phyloP scores from a whole-genome alignment of 164 flowering plant species.

The Vitis rupestris region DNA sequence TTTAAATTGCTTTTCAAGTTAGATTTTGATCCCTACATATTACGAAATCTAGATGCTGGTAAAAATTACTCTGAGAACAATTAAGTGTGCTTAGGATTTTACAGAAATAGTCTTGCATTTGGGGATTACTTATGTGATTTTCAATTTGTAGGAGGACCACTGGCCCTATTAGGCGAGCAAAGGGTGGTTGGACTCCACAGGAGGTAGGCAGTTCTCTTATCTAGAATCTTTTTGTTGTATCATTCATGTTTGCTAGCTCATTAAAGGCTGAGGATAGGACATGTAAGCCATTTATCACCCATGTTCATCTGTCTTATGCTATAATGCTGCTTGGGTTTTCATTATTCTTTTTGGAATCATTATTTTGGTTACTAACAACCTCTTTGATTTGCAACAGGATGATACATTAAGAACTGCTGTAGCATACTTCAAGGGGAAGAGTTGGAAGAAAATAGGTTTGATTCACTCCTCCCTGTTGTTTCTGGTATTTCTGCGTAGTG shows the following conservation, averaged over 20 bases:
- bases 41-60: neutral
- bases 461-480: conserved; percentile 10
- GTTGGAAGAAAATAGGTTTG: conserved; percentile 97
- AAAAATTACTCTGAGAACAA: neutral
- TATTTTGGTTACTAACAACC: neutral
- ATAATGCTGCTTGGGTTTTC: neutral
- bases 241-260: neutral
- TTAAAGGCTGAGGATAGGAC: too few species aligned
- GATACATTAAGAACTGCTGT: conserved; percentile 86
- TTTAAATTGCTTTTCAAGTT: neutral
- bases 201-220: conserved; percentile 55
- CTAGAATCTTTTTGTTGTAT: neutral
- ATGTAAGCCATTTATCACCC: neutral
- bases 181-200: conserved; percentile 95
- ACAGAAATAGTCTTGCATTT: neutral
- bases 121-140: conserved; percentile 1
- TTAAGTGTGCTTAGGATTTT: neutral
- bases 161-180: conserved; percentile 93
- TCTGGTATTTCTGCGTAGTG: neutral
- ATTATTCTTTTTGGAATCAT: neutral
- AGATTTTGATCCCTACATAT: neutral
- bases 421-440: conserved; percentile 66
- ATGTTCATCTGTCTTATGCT: neutral
- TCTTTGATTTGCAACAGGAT: conserved; percentile 54
- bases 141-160: conserved; percentile 65